Evolutionary conservation across 2,329 filamentous ascomycete genomes (phyloP), one percentile per base, ranked within the genome.

Genomic region (Claviceps fusiformis): DNA sequence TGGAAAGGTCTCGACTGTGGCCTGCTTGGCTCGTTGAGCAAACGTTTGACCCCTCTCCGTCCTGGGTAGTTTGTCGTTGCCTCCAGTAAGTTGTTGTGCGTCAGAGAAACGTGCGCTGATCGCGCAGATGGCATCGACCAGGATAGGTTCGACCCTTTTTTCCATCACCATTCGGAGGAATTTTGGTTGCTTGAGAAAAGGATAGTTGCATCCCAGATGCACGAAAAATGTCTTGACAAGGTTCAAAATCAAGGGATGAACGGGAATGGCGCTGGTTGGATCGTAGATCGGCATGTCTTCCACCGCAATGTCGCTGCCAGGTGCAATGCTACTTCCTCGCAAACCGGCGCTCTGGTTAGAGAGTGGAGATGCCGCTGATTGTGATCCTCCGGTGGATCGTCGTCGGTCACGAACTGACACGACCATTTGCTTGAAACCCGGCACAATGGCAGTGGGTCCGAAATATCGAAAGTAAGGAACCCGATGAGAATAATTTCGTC

Each of bases 381-480:
- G 77, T 19, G 81, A 84, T 52, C 75, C 76, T 7, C 71, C 74
- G 9, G 75, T 77, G 53, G 82, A 83, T 29, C 78, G 77, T 29
- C 82, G 78, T 57, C 82, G 75, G 57, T 86, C 83, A 56, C 84
- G 79, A 35, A 91, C 81, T 54, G 86, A 84, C 56, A 87, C 84
- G 31, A 95, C 87, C 88, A 95, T 95, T 68, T 95, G 89, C 69
- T 95, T 95, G 72, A 90, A 95, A 27, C 89, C 89, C 1, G 89
- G 89, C 53, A 93, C 88, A 64, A 95, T 95, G 59, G 89, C 90
- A 1, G 90, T 95, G 0, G 89, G 88, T 0, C 89, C 90, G 65
- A 95, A 93, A 69, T 93, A 95, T 57, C 90, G 78, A 63, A 95
- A 95, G 67, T 93, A 95, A 0, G 89, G 89, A 59, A 95, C 87